These are phyloP conservation scores for Pseudozyma sp. DNA, from an alignment of 1,284 basidiomycete genomes.

Conservation along the genomic window DNA sequence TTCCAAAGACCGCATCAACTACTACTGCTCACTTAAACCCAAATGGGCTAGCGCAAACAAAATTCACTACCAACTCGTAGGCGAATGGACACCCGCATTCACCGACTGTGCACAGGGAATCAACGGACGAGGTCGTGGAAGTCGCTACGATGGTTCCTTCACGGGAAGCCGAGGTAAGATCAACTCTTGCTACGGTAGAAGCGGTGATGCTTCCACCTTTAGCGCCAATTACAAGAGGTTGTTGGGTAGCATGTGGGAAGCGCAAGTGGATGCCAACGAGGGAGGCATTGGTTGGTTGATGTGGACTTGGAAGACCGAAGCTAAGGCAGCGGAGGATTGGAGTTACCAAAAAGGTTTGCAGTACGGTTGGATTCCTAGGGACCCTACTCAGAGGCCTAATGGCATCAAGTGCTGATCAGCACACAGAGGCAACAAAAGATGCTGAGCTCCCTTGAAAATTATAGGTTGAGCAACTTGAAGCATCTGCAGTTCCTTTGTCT, in stretches of 20 bases:
- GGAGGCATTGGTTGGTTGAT: slow-evolving; percentile 79
- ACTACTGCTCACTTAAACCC: slow-evolving; percentile 58
- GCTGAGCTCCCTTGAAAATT: slow-evolving; percentile 13
- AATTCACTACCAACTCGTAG: slow-evolving; percentile 62
- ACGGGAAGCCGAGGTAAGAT: slow-evolving; percentile 68
- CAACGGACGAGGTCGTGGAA: slow-evolving; percentile 75
- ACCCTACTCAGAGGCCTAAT: slow-evolving; percentile 48
- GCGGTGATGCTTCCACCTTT: slow-evolving; percentile 80
- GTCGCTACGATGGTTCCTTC: slow-evolving; percentile 82
- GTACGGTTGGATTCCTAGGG: slow-evolving; percentile 62
- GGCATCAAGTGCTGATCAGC: slow-evolving; percentile 22
- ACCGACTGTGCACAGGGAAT: slow-evolving; percentile 88
- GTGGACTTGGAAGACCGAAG: slow-evolving; percentile 83
- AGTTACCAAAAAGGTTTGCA: slow-evolving; percentile 66
- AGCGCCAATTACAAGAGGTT: slow-evolving; percentile 83
- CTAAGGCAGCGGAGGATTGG: slow-evolving; percentile 63
- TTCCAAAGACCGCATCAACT: slow-evolving; percentile 52
- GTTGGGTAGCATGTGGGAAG: slow-evolving; percentile 85
- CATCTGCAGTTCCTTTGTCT: background rate
- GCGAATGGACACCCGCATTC: slow-evolving; percentile 72
- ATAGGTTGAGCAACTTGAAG: slow-evolving; percentile 9
- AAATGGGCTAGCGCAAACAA: slow-evolving; percentile 51
- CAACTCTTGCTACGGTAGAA: slow-evolving; percentile 80
- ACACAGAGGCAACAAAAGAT: background rate
- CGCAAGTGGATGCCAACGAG: slow-evolving; percentile 73